phyloP scores from a whole-genome alignment of 306 rosid genomes.

The Trifolium subterraneum region DNA sequence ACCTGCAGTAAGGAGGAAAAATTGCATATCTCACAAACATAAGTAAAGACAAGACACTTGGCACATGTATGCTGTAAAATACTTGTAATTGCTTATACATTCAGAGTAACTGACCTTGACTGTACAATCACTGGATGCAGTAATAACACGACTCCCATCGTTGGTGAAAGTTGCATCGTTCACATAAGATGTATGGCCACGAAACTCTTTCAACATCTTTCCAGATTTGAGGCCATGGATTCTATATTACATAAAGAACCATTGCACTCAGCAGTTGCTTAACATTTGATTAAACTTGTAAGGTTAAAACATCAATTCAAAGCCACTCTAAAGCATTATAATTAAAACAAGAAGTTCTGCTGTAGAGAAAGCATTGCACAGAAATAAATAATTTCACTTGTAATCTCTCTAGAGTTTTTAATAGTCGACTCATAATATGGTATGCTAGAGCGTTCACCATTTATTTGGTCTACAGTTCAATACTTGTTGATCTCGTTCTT shows the following conservation, averaged over 20 bases:
- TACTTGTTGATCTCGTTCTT: not conserved
- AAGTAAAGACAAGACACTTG: constrained; percentile 14
- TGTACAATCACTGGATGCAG: constrained; percentile 98
- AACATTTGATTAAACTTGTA: constrained; percentile 20
- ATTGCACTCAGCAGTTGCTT: constrained; percentile 34
- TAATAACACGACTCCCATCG: constrained; percentile 88
- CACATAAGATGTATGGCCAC: constrained; percentile 92
- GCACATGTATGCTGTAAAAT: constrained; percentile 3
- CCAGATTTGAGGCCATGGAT: constrained; percentile 97
- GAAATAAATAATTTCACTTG: not conserved
- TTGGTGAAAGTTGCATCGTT: constrained; percentile 89
- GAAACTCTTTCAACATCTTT: constrained; percentile 92
- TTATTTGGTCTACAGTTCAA: not conserved
- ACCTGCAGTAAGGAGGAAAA: constrained; percentile 58
- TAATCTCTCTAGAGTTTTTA: not conserved
- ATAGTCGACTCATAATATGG: constrained; percentile 5
- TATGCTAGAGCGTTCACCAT: not conserved
- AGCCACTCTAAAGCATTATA: not conserved
- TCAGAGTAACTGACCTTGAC: constrained; percentile 65
- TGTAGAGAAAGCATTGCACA: not conserved
- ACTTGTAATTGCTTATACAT: no score
- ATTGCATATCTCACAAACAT: constrained; percentile 20
- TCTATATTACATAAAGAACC: constrained; percentile 50
- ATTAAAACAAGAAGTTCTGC: constrained; percentile 18
- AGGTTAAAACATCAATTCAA: constrained; percentile 10